phyloP scores from a whole-genome alignment of 2,329 filamentous ascomycete genomes.

The Neoarthrinium moseri region DNA sequence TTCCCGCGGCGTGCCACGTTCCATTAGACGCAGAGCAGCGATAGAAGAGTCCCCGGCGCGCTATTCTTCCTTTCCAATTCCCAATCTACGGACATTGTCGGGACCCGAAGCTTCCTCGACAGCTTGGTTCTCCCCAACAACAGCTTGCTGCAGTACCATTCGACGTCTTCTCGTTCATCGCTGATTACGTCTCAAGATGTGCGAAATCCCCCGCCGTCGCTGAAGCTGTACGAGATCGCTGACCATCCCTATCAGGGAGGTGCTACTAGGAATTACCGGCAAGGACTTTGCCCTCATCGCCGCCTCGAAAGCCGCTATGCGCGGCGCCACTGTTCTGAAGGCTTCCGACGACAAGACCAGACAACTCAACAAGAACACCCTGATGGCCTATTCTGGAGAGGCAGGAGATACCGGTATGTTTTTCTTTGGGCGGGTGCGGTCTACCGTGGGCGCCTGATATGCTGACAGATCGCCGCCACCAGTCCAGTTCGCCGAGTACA shows the following conservation, averaged over 20 bases:
- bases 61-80: no score
- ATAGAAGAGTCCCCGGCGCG: no score
- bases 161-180: not conserved
- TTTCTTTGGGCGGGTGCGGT: no score
- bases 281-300: conserved; percentile 99
- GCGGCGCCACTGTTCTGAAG: conserved; percentile 95
- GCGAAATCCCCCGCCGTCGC: conserved; percentile 10
- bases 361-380: conserved; percentile 84
- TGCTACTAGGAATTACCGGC: conserved; percentile 95
- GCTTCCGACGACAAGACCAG: conserved; percentile 95
- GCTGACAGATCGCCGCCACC: conserved; percentile 11
- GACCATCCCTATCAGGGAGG: conserved; percentile 68
- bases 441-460: not conserved
- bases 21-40: no score
- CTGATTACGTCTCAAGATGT: conserved; percentile 15
- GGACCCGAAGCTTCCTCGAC: no score
- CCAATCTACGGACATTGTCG: no score
- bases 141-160: not conserved
- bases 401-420: conserved; percentile 84
- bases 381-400: conserved; percentile 95
- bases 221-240: no score
- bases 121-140: not conserved
- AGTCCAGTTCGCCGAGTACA: conserved; percentile 99
- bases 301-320: conserved; percentile 96
- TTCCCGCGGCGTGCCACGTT: no score